These are phyloP conservation scores for Sungouiozyma ichnusensis DNA, from an alignment of 805 yeast species.

Conservation along the genomic window DNA sequence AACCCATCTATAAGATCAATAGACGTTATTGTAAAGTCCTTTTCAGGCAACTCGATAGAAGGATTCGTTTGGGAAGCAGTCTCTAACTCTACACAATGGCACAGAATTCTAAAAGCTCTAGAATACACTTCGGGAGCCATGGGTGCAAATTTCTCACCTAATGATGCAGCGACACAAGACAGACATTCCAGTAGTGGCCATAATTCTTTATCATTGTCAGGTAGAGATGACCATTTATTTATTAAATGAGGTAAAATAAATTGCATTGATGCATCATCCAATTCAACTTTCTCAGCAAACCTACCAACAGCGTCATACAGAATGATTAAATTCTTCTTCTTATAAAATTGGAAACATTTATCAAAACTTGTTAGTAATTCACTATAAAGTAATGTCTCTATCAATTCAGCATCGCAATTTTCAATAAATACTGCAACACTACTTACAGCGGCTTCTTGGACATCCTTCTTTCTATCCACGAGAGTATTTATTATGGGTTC, in stretches of 20 bases:
- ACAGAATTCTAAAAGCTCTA: constrained; percentile 62
- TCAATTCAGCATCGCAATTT: constrained; percentile 49
- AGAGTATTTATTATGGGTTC: constrained; percentile 66
- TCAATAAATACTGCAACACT: constrained; percentile 80
- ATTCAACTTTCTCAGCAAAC: constrained; percentile 61
- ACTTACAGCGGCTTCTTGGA: constrained; percentile 91
- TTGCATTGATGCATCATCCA: constrained; percentile 48
- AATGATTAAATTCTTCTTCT: constrained; percentile 68
- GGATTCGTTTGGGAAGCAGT: constrained; percentile 58
- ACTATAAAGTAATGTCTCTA: constrained; percentile 49
- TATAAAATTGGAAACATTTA: constrained; percentile 65
- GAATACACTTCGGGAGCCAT: constrained; percentile 80
- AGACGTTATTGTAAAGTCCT: constrained; percentile 81
- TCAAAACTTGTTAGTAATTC: constrained; percentile 62
- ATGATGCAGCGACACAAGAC: constrained; percentile 79
- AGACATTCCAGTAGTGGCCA: constrained; percentile 92
- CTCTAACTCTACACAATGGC: constrained; percentile 57
- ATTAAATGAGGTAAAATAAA: constrained; percentile 72
- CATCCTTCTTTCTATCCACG: constrained; percentile 76
- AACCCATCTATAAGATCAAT: constrained; percentile 86
- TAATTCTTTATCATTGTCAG: constrained; percentile 71
- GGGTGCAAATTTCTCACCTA: constrained; percentile 78
- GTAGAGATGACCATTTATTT: constrained; percentile 63
- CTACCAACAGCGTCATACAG: constrained; percentile 88
- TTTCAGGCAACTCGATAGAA: constrained; percentile 65